A percentile compares a stretch with the other conserved stretches of the same genome.
Conservation (phyloP, 2,329 filamentous ascomycete genomes). For the Fusarium decemcellulare region DNA sequence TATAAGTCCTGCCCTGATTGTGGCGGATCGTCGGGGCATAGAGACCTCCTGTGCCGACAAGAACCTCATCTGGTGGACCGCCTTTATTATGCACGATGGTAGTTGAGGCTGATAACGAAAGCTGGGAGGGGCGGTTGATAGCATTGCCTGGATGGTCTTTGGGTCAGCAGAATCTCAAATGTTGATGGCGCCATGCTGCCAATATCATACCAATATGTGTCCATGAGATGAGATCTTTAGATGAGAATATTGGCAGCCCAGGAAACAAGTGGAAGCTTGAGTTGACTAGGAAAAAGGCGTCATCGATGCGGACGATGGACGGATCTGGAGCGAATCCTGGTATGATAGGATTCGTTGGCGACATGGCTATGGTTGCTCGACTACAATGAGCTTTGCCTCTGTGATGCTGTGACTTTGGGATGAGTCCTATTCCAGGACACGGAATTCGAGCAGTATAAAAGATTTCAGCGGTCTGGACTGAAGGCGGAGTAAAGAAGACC, state of each 20-base stretch:
- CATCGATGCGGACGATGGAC: conserved; percentile 3
- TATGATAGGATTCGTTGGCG: conserved; percentile 10
- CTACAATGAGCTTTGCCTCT: too few species aligned
- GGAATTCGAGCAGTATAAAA: too few species aligned
- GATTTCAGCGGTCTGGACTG: too few species aligned
- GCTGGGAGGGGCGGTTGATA: conserved; percentile 4
- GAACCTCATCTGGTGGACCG: neutral
- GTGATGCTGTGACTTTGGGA: too few species aligned
- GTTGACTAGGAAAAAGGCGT: conserved; percentile 14
- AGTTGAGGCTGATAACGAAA: conserved; percentile 2
- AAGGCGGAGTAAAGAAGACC: too few species aligned
- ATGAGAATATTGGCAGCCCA: conserved; percentile 21
- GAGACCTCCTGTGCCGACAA: conserved; percentile 14
- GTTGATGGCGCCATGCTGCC: neutral
- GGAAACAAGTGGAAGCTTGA: conserved; percentile 25
- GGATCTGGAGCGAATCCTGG: conserved; percentile 28
- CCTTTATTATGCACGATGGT: neutral
- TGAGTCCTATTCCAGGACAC: too few species aligned
- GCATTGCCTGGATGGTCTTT: conserved; percentile 1
- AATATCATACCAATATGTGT: conserved; percentile 13
- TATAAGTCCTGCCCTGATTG: conserved; percentile 9
- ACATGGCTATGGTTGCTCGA: too few species aligned
- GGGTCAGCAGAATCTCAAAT: neutral
- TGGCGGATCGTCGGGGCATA: conserved; percentile 22
- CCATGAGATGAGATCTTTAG: conserved; percentile 9